phyloP scores from a whole-genome alignment of 2,329 filamentous ascomycete genomes.

The Botrytis pseudocinerea region DNA sequence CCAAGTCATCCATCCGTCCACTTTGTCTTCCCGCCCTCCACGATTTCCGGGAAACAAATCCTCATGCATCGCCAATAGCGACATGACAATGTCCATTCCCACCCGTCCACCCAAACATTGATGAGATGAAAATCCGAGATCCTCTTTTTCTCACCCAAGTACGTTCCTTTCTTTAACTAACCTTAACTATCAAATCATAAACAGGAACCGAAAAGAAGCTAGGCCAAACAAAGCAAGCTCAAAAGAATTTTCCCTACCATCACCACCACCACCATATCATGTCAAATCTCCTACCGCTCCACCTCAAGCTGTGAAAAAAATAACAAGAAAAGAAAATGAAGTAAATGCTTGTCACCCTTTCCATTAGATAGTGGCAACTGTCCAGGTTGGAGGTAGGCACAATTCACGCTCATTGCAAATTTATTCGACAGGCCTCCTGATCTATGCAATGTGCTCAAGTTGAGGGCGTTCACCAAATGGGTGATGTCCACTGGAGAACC shows the following conservation, averaged over 20 bases:
- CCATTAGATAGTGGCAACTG: not conserved
- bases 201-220: constrained; percentile 4
- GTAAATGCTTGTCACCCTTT: not conserved
- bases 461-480: not conserved
- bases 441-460: not conserved
- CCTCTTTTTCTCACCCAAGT: not conserved
- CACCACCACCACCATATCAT: not conserved
- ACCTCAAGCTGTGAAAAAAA: not conserved
- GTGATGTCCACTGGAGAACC: not conserved
- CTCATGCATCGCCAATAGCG: not conserved
- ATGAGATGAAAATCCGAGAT: constrained; percentile 1
- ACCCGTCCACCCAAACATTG: not conserved
- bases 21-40: not conserved
- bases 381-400: not conserved
- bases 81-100: constrained; percentile 1
- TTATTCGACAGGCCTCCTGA: not conserved
- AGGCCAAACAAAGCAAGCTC: not conserved
- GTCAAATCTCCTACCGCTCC: not conserved
- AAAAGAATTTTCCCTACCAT: not conserved
- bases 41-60: not conserved
- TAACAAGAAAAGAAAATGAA: not conserved
- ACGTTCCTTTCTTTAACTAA: not conserved
- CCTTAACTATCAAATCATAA: constrained; percentile 15
- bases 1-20: not conserved
- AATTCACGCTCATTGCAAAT: not conserved